Evolutionary conservation across 2,329 filamentous ascomycete species (phyloP), one percentile per base, ranked within the genome.

Genomic region (Trichoderma citrinoviride): DNA sequence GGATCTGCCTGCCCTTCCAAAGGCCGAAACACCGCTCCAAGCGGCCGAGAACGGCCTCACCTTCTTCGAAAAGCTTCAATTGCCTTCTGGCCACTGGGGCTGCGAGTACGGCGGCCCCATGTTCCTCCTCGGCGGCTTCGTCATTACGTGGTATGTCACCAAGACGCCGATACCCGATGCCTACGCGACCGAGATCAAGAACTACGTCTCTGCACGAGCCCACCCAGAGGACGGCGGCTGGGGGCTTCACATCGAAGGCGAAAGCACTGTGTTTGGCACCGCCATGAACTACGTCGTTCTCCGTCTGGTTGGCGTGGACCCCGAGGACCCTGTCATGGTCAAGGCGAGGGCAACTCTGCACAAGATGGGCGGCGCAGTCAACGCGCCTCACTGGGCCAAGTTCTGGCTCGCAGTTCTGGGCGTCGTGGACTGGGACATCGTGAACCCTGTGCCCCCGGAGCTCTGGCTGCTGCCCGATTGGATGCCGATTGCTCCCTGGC

Each of bases 91-190:
- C 5, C 92, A 97, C 73, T 99, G 95, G 95, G 95, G 84, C 5
- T 98, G 94, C 79, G 95, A 99, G 76, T 99, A 99, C 79, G 95
- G 95, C 62, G 95, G 95, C 0, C 95, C 95, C 4, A 94, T 97
- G 91, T 99, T 99, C 74, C 85, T 98, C 44, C 82, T 98, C 1
- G 92, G 94, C 0, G 92, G 94, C 50, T 76, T 97, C 23, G 87
- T 97, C 67, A 87, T 96, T 70, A 85, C 90, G 29, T 96, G 92
- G 87, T 93, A 96, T 75, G 90, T 90, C 60, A 98, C 93, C 67
- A 88, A 93, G 74, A 97, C 92, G 60, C 90, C 90, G 4, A 91
- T 99, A 65, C 88, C 93, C 1, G 85, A 87, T 67, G 87, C 90
- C 65, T 89, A 93, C 75, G 88, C 89, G 23, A 92, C 87, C 50